These are phyloP conservation scores for Rhizopus microsporus DNA, from an alignment of 371 early-diverging fungal species.

Conservation along the genomic window DNA sequence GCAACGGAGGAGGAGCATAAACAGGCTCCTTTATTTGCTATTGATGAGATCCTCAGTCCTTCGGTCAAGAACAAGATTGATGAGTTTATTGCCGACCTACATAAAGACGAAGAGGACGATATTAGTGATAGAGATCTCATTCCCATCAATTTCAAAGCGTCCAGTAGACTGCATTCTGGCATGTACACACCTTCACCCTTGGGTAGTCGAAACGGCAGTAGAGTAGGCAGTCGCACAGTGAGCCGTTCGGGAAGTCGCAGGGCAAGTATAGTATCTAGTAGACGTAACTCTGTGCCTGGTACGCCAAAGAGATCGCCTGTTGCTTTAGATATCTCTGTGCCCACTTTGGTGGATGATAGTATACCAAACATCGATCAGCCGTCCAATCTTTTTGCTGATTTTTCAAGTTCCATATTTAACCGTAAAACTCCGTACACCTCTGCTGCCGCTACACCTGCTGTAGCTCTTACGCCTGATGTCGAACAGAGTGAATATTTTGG, in stretches of 20 bases:
- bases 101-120: conserved; percentile 21
- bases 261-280: conserved; percentile 13
- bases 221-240: conserved; percentile 2
- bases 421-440: conserved; percentile 32
- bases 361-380: conserved; percentile 11
- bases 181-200: conserved; percentile 22
- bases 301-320: not conserved
- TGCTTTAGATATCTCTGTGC: not conserved
- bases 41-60: conserved; percentile 13
- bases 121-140: conserved; percentile 38
- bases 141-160: conserved; percentile 33
- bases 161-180: conserved; percentile 26
- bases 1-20: not conserved
- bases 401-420: not conserved
- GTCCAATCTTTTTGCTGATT: conserved; percentile 16
- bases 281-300: conserved; percentile 16
- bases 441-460: conserved; percentile 27
- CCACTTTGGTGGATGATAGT: not conserved
- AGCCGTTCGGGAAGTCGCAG: conserved; percentile 15
- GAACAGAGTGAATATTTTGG: conserved; percentile 11
- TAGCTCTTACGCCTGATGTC: conserved; percentile 2
- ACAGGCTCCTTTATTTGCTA: conserved; percentile 15
- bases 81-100: conserved; percentile 20
- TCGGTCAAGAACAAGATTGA: conserved; percentile 15
- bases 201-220: conserved; percentile 8